Conservation (phyloP, 257 asterid species). For the Anisodus acutangulus region DNA sequence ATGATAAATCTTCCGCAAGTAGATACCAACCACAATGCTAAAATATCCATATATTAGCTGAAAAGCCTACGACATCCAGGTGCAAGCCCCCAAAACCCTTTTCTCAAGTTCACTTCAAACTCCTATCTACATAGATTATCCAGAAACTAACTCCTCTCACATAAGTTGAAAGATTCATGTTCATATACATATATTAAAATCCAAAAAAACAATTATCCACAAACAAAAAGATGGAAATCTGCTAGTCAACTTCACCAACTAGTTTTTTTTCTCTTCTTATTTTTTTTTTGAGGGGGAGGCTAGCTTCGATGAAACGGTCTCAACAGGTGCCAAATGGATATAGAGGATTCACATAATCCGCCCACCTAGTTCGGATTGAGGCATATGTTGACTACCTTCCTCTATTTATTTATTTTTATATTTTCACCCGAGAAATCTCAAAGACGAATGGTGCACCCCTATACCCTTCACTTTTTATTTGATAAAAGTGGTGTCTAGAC, state of each 20-base stretch:
- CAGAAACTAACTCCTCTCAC: neutral
- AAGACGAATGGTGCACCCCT: neutral
- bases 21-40: neutral
- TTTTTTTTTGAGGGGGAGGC: neutral
- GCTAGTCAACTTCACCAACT: no score
- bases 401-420: no score
- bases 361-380: neutral
- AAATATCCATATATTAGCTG: neutral
- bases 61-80: neutral
- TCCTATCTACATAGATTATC: neutral
- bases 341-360: neutral
- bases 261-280: no score
- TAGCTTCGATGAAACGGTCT: neutral
- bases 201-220: neutral
- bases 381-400: neutral
- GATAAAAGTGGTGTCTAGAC: no score
- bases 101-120: neutral
- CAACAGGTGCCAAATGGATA: neutral
- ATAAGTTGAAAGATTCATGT: neutral
- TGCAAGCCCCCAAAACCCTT: neutral
- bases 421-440: neutral
- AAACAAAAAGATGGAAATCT: neutral
- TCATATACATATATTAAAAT: neutral
- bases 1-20: neutral
- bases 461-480: no score